phyloP scores from a whole-genome alignment of 2,329 filamentous ascomycete genomes.

The Neonectria ditissima region DNA sequence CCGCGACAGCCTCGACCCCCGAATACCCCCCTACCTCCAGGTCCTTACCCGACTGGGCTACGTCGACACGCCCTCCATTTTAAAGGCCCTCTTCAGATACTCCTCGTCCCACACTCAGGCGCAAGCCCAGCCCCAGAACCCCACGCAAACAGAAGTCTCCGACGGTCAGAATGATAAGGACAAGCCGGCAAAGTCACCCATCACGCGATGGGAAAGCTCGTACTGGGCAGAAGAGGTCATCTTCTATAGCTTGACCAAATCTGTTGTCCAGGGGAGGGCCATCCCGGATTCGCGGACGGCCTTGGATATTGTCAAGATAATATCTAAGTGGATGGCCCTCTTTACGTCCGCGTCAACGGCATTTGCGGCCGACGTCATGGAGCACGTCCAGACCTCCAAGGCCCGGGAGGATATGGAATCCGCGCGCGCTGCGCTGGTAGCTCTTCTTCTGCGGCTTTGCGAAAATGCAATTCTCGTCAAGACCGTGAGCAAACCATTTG shows the following conservation, averaged over 20 bases:
- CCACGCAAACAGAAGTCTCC: slow-evolving; percentile 30
- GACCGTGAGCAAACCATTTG: slow-evolving; percentile 63
- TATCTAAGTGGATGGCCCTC: slow-evolving; percentile 70
- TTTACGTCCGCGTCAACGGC: slow-evolving; percentile 64
- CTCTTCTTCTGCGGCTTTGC: slow-evolving; percentile 70
- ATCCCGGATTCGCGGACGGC: slow-evolving; percentile 62
- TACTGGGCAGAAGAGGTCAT: slow-evolving; percentile 85
- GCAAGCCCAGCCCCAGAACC: slow-evolving; percentile 32
- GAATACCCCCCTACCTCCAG: slow-evolving; percentile 70
- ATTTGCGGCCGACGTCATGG: slow-evolving; percentile 62
- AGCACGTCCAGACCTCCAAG: slow-evolving; percentile 57
- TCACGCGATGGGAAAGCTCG: slow-evolving; percentile 65
- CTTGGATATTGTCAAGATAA: slow-evolving; percentile 60
- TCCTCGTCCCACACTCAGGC: slow-evolving; percentile 62
- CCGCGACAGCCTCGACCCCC: slow-evolving; percentile 66
- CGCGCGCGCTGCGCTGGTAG: slow-evolving; percentile 72
- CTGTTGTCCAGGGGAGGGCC: slow-evolving; percentile 71
- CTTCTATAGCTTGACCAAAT: slow-evolving; percentile 92
- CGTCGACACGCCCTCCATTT: slow-evolving; percentile 66
- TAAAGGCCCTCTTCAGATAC: slow-evolving; percentile 67
- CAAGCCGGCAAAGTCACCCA: slow-evolving; percentile 28
- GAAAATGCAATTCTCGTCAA: slow-evolving; percentile 69
- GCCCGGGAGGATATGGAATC: slow-evolving; percentile 69
- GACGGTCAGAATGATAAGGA: slow-evolving; percentile 40
- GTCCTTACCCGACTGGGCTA: slow-evolving; percentile 63